Base-by-base conservation (phyloP, 192 early-diverging fungal genomes). In the Coemansia sp. region DNA sequence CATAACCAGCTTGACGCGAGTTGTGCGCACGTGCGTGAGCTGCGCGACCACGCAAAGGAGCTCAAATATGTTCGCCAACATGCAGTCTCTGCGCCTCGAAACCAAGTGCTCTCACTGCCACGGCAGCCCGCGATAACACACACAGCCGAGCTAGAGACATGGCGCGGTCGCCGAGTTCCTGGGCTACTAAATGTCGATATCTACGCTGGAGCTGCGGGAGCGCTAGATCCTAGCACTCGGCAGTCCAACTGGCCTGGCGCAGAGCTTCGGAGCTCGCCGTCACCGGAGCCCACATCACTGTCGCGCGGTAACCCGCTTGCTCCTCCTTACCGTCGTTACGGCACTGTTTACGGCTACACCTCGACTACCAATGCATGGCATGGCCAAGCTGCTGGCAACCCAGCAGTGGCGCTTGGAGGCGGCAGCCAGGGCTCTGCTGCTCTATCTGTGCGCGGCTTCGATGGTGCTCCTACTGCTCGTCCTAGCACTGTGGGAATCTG, bases 261-360 rank as follows among this genome's bases (percentile, higher is more conserved):
- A 9, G 72, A 68, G 5, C 61, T 43, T 2, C 51, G 58, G 9
- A 58, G 46, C 13, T 63, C 66, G 9, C 57, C 66, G 11, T 74
- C 66, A 24, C 62, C 72, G 5, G 71, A 73, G 6, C 62, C 37
- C 37, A 36, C 42, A n/a, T 33, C 48, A 14, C 4, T 46, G 16
- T 16, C 24, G 13, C 59, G 58, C 3, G 50, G 39, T 1, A 74
- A 74, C 55, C 67, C 50, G 11, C 48, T 79, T 20, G 77, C 68
- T 0, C 57, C 67, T 37, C 77, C 77, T 2, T 79, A 74, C 36
- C 77, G 77, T 62, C 71, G 77, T 18, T 70, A 60, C 24, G 77
- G 77, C 45, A 73, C 77, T 6, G 77, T 79, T 28, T 79, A 79
- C 13, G 77, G 77, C 11, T 70, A 69, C 34, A 66, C 77, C 1